phyloP scores from a whole-genome alignment of 257 asterid genomes.

The Solanum clarkiae region DNA sequence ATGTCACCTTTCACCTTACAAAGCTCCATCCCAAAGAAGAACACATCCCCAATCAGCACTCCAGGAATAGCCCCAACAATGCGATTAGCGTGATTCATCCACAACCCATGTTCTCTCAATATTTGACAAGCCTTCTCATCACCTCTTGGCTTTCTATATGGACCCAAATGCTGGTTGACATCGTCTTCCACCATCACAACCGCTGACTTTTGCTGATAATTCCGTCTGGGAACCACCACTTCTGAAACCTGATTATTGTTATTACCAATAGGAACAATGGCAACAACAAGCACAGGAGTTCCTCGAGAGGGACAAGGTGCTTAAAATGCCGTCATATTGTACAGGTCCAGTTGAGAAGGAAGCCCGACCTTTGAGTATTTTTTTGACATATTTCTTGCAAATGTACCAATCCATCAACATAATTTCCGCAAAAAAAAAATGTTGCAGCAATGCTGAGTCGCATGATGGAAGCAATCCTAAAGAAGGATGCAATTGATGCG shows the following conservation, averaged over 20 bases:
- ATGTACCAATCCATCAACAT: too few species aligned
- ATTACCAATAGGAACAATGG: constrained; percentile 31
- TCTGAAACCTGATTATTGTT: constrained; percentile 18
- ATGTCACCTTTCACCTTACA: neutral
- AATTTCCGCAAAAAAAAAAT: too few species aligned
- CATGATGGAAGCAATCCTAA: too few species aligned
- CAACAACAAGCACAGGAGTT: neutral
- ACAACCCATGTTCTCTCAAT: constrained; percentile 46
- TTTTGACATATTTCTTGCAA: too few species aligned
- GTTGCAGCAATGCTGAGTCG: too few species aligned
- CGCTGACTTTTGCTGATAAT: constrained; percentile 40
- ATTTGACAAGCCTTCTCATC: constrained; percentile 58
- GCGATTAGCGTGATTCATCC: constrained; percentile 71
- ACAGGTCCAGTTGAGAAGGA: too few species aligned
- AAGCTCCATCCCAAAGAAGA: constrained; percentile 76
- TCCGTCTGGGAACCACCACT: constrained; percentile 23
- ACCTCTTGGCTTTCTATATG: constrained; percentile 27
- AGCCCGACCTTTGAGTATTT: too few species aligned
- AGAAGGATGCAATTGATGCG: too few species aligned
- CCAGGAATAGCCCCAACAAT: constrained; percentile 80
- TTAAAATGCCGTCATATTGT: too few species aligned
- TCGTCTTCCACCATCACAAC: constrained; percentile 41
- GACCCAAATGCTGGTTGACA: neutral
- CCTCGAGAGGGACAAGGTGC: too few species aligned
- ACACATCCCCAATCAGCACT: constrained; percentile 54